Percentiles rank a stretch among this genome's conserved stretches.
phyloP scores from a whole-genome alignment of 2,329 filamentous ascomycete species.

The Beauveria varroae region DNA sequence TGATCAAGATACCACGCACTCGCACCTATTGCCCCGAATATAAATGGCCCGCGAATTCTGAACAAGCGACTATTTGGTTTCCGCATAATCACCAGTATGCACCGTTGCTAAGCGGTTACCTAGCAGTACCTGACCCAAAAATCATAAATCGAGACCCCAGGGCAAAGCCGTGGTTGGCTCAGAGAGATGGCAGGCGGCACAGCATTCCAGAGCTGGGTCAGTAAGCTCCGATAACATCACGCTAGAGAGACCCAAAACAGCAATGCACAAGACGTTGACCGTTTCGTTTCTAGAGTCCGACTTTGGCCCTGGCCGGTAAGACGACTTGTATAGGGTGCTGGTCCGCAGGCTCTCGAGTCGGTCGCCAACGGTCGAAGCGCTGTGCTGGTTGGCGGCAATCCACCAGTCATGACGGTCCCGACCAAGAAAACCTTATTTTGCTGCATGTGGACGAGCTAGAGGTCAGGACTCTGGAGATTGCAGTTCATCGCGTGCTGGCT shows the following conservation, averaged over 20 bases:
- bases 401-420: neutral
- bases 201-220: neutral
- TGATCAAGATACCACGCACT: no score
- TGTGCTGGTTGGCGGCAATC: neutral
- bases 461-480: neutral
- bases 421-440: neutral
- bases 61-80: neutral
- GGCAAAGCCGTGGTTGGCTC: neutral
- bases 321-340: neutral
- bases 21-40: no score
- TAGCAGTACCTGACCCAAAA: neutral
- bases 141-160: neutral
- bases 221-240: neutral
- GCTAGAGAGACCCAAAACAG: neutral
- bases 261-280: neutral
- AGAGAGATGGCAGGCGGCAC: neutral
- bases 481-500: neutral
- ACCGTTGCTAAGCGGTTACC: neutral
- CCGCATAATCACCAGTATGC: neutral
- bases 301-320: neutral
- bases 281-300: neutral
- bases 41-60: neutral
- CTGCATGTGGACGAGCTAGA: neutral
- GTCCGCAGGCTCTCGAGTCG: neutral
- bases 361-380: neutral